Evolutionary conservation across 345 rosid genomes (phyloP).

Genomic region (Hirschfeldia incana): DNA sequence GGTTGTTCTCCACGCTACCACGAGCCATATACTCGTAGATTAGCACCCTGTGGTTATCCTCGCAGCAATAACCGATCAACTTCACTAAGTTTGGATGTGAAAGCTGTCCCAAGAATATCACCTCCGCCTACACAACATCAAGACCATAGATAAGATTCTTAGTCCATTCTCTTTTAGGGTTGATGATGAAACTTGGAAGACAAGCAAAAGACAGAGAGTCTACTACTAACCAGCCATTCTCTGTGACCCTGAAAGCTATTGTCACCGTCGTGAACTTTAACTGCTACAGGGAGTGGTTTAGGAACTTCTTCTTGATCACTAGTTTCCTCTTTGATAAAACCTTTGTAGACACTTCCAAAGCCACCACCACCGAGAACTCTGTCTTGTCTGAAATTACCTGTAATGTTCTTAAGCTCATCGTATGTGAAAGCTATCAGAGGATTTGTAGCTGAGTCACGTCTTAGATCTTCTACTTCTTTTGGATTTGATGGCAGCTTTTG

Average conservation of each 20-base stretch:
- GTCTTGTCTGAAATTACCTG: conserved; percentile 87
- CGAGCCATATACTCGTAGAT: conserved; percentile 92
- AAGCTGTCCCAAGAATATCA: conserved; percentile 93
- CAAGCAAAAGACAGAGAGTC: conserved; percentile 18
- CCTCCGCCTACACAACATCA: conserved; percentile 73
- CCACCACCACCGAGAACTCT: conserved; percentile 96
- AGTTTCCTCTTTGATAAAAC: conserved; percentile 58
- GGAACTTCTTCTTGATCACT: conserved; percentile 54
- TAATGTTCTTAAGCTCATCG: conserved; percentile 71
- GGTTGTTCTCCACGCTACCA: conserved; percentile 88
- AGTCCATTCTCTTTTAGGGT: neutral
- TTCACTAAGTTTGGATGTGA: conserved; percentile 96
- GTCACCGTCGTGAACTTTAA: conserved; percentile 92
- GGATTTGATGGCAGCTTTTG: conserved; percentile 86
- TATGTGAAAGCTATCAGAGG: conserved; percentile 83
- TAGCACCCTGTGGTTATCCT: conserved; percentile 78
- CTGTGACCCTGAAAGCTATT: conserved; percentile 93
- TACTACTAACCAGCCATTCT: conserved; percentile 87
- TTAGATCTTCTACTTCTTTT: conserved; percentile 89
- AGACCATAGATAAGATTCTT: neutral
- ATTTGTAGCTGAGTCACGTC: conserved; percentile 75
- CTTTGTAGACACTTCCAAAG: conserved; percentile 91
- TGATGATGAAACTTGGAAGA: conserved; percentile 5
- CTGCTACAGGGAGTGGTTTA: conserved; percentile 78
- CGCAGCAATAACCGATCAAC: conserved; percentile 91